These are phyloP conservation scores for Trichoderma guizhouense DNA, from an alignment of 2,329 filamentous ascomycete species.

Conservation along the genomic window DNA sequence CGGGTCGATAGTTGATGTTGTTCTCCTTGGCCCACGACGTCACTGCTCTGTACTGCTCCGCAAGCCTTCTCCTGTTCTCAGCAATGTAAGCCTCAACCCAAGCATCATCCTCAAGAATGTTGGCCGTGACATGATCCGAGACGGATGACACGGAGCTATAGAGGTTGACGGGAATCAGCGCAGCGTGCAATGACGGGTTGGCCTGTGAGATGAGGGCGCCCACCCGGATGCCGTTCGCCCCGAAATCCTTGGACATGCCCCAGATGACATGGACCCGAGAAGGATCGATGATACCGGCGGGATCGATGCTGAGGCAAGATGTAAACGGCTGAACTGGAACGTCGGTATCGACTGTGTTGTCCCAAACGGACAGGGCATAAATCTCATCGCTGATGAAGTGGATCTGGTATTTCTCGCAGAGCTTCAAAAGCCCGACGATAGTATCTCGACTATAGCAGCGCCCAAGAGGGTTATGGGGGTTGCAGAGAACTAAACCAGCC, in stretches of 20 bases:
- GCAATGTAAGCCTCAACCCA: conserved; percentile 44
- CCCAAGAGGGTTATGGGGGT: conserved; percentile 51
- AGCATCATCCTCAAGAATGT: conserved; percentile 41
- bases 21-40: conserved; percentile 36
- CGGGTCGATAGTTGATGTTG: conserved; percentile 42
- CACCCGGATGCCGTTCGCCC: conserved; percentile 52
- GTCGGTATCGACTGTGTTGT: conserved; percentile 33
- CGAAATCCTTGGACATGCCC: conserved; percentile 51
- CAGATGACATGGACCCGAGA: conserved; percentile 48
- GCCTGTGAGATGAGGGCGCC: conserved; percentile 47
- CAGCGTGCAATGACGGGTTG: conserved; percentile 38
- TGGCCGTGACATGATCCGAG: conserved; percentile 38
- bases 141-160: conserved; percentile 45
- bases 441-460: conserved; percentile 41
- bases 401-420: conserved; percentile 46
- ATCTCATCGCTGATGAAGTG: conserved; percentile 51
- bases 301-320: conserved; percentile 45
- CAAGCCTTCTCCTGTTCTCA: conserved; percentile 40
- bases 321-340: conserved; percentile 36
- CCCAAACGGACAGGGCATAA: conserved; percentile 51
- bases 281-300: conserved; percentile 43
- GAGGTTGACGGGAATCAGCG: conserved; percentile 36
- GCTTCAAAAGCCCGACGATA: conserved; percentile 39
- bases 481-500: conserved; percentile 45
- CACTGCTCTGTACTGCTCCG: conserved; percentile 37